Base-by-base conservation (phyloP, 148 eudicot species). In the Cornus florida region DNA sequence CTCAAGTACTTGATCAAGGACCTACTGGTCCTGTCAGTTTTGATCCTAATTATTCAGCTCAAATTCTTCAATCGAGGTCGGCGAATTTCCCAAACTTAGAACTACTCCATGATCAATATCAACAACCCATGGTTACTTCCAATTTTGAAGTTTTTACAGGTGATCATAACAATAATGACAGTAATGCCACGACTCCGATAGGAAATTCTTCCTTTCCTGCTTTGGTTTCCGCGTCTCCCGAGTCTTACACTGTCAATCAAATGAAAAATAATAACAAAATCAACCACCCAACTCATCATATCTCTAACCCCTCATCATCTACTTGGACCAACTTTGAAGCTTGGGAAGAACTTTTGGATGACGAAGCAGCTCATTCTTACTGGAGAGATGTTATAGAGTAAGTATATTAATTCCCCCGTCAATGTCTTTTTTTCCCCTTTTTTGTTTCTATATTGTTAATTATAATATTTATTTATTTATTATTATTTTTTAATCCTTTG, bases 331-430 rank as follows among this genome's bases (percentile, higher is more conserved):
- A 77, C 70, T 77, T 88, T 74, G 85, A 81, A 50, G 82, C 80
- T 9, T 84, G 83, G 84, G 80, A 75, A 80, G 89, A 85, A 12
- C 74, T 86, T 35, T 32, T 82, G 71, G 84, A 80, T 66, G 87
- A 87, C 69, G 90, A 76, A 67, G 87, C 85, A 41, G 77, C 75
- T 60, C 84, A 87, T 41, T 76, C 83, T 10, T 89, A 89, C 76
- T 89, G 89, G 91, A 86, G 76, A 80, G 89, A 86, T 22, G 73
- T 86, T 77, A 82, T 89, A 4, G 83, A 86, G 91, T 89, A 79
- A 83, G 89, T 41, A 60, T 46, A 24, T 59, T 10, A 24, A 11
- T 41, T 17, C 12, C n/a, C 32, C 62, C 38, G 33, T n/a, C 11
- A 48, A 56, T 2, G 41, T 39, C 28, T 28, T 28, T 28, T 28